Conservation (phyloP, 192 early-diverging fungal species). For the Backusella morwellensis region DNA sequence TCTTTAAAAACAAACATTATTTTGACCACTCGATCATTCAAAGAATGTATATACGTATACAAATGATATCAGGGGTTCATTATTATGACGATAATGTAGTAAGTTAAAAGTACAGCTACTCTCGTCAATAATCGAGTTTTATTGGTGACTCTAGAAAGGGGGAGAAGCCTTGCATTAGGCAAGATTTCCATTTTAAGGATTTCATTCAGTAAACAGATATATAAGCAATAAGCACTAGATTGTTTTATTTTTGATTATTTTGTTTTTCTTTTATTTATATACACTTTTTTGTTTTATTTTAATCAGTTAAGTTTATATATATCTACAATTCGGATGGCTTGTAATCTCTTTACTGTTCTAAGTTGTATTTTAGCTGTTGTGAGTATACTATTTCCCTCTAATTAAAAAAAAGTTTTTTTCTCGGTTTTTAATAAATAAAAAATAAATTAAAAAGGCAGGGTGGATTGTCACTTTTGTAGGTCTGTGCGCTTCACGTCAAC, state of each 20-base stretch:
- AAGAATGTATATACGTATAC: background rate
- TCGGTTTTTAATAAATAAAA: background rate
- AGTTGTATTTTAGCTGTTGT: conserved; percentile 3
- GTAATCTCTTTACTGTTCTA: conserved; percentile 1
- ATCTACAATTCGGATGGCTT: background rate
- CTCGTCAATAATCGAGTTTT: background rate
- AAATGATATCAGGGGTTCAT: background rate
- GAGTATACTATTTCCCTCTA: background rate
- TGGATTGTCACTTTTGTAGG: conserved; percentile 27
- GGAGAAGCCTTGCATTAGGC: background rate
- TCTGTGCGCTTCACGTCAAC: conserved; percentile 11
- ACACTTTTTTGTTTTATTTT: background rate
- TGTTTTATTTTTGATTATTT: background rate
- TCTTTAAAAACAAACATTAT: background rate
- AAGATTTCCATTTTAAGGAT: background rate
- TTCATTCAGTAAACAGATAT: background rate
- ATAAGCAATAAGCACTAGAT: background rate
- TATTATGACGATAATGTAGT: background rate
- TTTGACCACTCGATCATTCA: background rate
- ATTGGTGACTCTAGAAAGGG: conserved; percentile 1
- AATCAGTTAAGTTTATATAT: background rate
- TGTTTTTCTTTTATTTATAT: background rate
- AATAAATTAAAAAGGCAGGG: conserved; percentile 19
- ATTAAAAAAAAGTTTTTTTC: background rate
- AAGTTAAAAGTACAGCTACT: background rate